Evolutionary conservation across 352 stramenopile species (phyloP).

Genomic region (Pythium apleroticum): DNA sequence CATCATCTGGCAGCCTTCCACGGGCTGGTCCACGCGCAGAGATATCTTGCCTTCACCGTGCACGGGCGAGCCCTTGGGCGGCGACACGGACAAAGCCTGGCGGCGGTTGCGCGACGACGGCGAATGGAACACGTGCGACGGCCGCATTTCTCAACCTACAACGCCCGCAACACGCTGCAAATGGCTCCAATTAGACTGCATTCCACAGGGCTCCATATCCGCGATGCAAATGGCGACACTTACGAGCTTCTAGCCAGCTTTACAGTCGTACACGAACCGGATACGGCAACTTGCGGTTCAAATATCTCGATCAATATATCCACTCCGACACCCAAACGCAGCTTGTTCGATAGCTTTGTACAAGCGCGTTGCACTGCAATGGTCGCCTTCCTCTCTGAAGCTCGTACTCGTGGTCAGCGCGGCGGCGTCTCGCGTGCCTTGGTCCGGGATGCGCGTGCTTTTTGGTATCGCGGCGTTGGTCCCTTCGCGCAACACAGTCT

Average conservation of each 20-base stretch:
- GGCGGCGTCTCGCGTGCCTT: not conserved
- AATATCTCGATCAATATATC: not conserved
- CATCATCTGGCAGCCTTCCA: slow-evolving; percentile 41
- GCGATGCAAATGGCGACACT: not conserved
- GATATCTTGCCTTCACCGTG: slow-evolving; percentile 44
- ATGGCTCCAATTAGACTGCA: not conserved
- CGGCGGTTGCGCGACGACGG: slow-evolving; percentile 25
- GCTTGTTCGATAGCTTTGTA: slow-evolving; percentile 1
- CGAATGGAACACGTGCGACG: slow-evolving; percentile 19
- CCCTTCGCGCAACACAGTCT: slow-evolving; percentile 13
- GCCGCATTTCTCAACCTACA: slow-evolving; percentile 14
- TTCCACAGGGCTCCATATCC: not conserved
- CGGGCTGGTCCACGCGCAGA: slow-evolving; percentile 48
- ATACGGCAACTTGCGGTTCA: not conserved
- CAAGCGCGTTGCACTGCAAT: not conserved
- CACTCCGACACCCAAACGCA: not conserved
- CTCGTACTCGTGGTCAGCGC: not conserved
- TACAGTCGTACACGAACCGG: not conserved
- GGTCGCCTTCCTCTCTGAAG: not conserved
- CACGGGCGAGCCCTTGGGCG: slow-evolving; percentile 37
- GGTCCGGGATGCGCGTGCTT: not conserved
- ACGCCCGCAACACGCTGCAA: not conserved
- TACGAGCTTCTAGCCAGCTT: not conserved
- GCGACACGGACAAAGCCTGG: slow-evolving; percentile 29
- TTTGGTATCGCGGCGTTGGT: not conserved